A percentile compares a stretch with the other conserved stretches of the same genome.
Evolutionary conservation across 768 basidiomycete species (phyloP).

Genomic region (Leccinum uliginosum): DNA sequence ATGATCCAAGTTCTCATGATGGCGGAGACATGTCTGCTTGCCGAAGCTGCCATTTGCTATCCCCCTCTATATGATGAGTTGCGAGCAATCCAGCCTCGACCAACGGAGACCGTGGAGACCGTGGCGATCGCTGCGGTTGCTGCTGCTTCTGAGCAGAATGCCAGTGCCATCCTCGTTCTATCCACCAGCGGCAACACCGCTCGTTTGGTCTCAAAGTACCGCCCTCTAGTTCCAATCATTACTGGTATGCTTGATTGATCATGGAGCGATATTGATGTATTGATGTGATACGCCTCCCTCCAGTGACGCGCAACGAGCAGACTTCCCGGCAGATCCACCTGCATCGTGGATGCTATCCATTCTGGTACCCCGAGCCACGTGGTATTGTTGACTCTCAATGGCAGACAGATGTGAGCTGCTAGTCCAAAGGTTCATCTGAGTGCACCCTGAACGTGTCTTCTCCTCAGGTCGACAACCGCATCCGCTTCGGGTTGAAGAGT

Average conservation of each 20-base stretch:
- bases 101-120: conserved; percentile 93
- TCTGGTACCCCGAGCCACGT: conserved; percentile 94
- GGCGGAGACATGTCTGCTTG: conserved; percentile 98
- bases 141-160: conserved; percentile 91
- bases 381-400: conserved; percentile 86
- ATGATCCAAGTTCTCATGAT: conserved; percentile 83
- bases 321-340: conserved; percentile 96
- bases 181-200: conserved; percentile 97
- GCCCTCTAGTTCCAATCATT: conserved; percentile 90
- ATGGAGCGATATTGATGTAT: not conserved
- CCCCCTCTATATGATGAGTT: conserved; percentile 92
- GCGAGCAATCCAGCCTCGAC: conserved; percentile 70
- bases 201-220: conserved; percentile 93
- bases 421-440: not conserved
- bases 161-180: conserved; percentile 91
- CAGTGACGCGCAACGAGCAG: conserved; percentile 94
- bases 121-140: conserved; percentile 95
- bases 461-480: conserved; percentile 78
- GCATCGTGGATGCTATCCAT: conserved; percentile 94
- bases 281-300: conserved; percentile 1
- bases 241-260: conserved; percentile 54
- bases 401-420: conserved; percentile 84
- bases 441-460: conserved; percentile 8
- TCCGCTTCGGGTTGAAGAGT: conserved; percentile 81
- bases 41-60: conserved; percentile 94